Evolutionary conservation across 805 yeast genomes (phyloP), one percentile per base, ranked within the genome.

Genomic region (Yamadazyma endophytica): DNA sequence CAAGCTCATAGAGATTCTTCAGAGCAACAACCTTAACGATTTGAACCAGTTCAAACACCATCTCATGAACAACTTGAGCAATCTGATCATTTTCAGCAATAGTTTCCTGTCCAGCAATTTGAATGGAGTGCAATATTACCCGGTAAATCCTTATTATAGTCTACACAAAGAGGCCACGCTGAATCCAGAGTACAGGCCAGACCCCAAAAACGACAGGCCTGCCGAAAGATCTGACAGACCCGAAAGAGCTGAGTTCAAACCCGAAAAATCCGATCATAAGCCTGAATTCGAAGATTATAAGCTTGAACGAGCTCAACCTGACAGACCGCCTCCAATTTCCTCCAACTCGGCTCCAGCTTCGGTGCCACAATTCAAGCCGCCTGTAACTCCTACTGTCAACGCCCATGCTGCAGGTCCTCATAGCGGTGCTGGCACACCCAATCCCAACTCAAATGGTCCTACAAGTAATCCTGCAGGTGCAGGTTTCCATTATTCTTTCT

Each of bases 1-100:
- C 21, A 37, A 41, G 20, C 31, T 41, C 9, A 41, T 41, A 8
- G 45, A 41, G 17, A 37, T 40, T n/a, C 19, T 41, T 7, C 40
- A 37, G 32, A 29, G 28, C 18, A 41, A 37, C 16, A 36, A 41
- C 18, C 20, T 31, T 17, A 32, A 37, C 24, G 42, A 41, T 24
- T 29, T 41, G 25, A 37, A 35, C 24, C 32, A 36, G n/a, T 41
- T 37, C 18, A 41, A 37, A 20, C 37, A 40, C 21, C 32, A 29
- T 24, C 17, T 40, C 6, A 16, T 40, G 5, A 28, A 31, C 13
- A 35, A 37, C 12, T 23, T 40, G 20, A 37, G 26, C 19, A 33
- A 37, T 23, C 32, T 36, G 27, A 24, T 38, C 3, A 31, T 37
- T 3, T 21, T 25, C 23, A 36, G 33, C 23, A 30, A 28, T 21